These are phyloP conservation scores for Metschnikowia hibisci DNA, from an alignment of 805 yeast species.

Conservation along the genomic window DNA sequence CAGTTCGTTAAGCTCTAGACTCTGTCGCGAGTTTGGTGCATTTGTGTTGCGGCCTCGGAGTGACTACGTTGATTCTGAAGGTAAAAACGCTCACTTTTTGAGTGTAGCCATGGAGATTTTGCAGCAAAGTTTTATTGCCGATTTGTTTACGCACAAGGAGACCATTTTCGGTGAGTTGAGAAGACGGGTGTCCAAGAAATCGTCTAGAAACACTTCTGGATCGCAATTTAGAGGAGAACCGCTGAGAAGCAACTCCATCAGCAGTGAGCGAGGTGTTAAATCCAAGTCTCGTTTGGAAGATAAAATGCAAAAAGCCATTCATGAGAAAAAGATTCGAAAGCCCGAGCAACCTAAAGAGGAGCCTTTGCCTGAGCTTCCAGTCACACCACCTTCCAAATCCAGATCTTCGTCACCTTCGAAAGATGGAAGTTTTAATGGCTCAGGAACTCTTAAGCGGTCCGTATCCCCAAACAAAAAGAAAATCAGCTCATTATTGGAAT, in stretches of 20 bases:
- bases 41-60: constrained; percentile 53
- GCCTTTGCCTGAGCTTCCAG: constrained; percentile 18
- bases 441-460: constrained; percentile 30
- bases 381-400: constrained; percentile 17
- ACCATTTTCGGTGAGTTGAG: constrained; percentile 61
- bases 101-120: constrained; percentile 19
- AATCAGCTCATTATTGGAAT: constrained; percentile 7
- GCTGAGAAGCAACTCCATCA: constrained; percentile 7
- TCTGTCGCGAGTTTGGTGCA: constrained; percentile 64
- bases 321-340: constrained; percentile 2
- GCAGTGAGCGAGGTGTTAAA: not conserved
- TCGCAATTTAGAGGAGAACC: not conserved
- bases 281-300: constrained; percentile 11
- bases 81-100: constrained; percentile 14
- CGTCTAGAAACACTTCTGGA: constrained; percentile 11
- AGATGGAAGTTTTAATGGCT: constrained; percentile 5
- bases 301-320: constrained; percentile 11
- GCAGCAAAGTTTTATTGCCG: constrained; percentile 55
- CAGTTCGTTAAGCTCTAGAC: constrained; percentile 38
- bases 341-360: not conserved
- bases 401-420: constrained; percentile 13
- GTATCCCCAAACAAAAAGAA: constrained; percentile 39
- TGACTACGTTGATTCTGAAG: constrained; percentile 16
- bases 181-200: constrained; percentile 29
- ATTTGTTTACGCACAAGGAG: constrained; percentile 57